Evolutionary conservation across 148 eudicot species (phyloP), one percentile per base, ranked within the genome.

Genomic region (Vaccinium macrocarpon): DNA sequence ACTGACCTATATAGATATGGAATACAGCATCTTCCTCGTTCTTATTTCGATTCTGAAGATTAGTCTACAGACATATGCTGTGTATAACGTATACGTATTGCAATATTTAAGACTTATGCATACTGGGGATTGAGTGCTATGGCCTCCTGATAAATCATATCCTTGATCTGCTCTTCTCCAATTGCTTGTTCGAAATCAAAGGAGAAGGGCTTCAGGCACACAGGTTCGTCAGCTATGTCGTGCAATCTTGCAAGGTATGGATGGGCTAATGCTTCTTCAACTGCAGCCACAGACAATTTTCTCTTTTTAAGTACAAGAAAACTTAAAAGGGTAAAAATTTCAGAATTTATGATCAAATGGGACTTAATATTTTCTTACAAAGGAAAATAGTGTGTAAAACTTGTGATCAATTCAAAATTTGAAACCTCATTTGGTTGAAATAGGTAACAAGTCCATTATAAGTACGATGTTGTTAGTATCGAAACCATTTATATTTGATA

Each of bases 151-250:
- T 95, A 94, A 50, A 95, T 94, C 98, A 94, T 93, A 55, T 95
- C 98, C 85, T 95, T 95, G 77, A 95, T 95, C 86, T 94, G 93
- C 78, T 94, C 98, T 86, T 95, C 98, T 50, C 92, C 91, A 66
- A 90, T 53, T 46, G 85, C 93, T 84, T 93, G 98, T 79, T 95
- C 98, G 82, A 94, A 95, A 8, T 93, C 98, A 19, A 94, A 95
- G 53, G 98, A 90, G 89, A 95, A 95, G 79, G 94, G 88, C 32
- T 88, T 83, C 56, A 72, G 29, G 90, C 98, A 95, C 53, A 89
- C 68, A 0, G 98, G 98, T 83, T 95, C 98, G 49, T 95, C 98
- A n/a, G 93, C 92, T 79, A 78, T 61, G 42, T 95, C 98, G 75
- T 95, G 98, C 80, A 95, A 83, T 79, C 91, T 90, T 80, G 89